Evolutionary conservation across 129 eudicot species (phyloP), one percentile per base, ranked within the genome.

Genomic region (Escallonia rubra): DNA sequence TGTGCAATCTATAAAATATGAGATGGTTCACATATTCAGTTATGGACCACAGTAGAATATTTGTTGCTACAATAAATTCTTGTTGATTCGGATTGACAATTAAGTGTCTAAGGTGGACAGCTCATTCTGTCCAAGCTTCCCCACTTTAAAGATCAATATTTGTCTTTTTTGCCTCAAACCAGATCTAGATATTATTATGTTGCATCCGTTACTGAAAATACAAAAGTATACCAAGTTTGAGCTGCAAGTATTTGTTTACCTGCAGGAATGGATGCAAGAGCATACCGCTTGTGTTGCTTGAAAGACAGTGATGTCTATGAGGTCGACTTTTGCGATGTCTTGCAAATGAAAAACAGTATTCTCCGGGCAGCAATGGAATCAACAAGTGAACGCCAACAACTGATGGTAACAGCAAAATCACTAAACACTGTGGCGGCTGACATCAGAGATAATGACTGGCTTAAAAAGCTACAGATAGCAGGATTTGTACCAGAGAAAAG

Each of bases 251-350:
- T 47, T 51, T 43, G 54, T n/a, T 71, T 75, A 76, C 72, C 49
- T 78, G 83, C 96, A 93, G 99, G 99, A 57, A 94, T 94, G 97
- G 99, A 94, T 72, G 81, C 96, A 56, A 77, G 99, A 71, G 89
- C 97, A 59, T 88, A 89, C 41, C 88, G 99, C 53, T 71, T 94
- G 52, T 78, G 77, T 64, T 94, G 80, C 85, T 81, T 94, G 79
- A 82, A 82, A 77, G 87, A 87, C 23, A 80, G 95, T 71, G 81
- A 74, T 47, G 85, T 94, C 60, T 94, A 89, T 38, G 99, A 94
- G 72, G 86, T 94, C 2, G 99, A 94, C 79, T 89, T 89, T 70
- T 85, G 88, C 6, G 91, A 94, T 47, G 97, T 94, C 42, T 60
- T 94, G 76, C 85, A 85, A 70, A 88, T 86, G 86, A 94, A 94